Conservation (phyloP, 2,329 filamentous ascomycete species). For the Teratosphaeria gauchensis region DNA sequence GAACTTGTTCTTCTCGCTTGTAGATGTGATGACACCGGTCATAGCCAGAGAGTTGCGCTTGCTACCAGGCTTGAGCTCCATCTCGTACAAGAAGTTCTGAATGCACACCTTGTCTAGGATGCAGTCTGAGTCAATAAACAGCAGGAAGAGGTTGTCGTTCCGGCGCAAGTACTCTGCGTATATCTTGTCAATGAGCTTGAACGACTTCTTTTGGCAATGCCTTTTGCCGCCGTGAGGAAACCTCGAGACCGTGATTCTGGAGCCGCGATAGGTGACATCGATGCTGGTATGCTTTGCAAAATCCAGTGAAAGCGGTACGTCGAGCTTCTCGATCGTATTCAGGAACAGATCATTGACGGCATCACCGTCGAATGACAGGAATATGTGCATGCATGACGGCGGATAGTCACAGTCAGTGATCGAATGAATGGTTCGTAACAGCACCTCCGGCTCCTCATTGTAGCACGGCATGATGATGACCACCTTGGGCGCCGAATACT, state of each 20-base stretch:
- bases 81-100: constrained; percentile 97
- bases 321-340: constrained; percentile 74
- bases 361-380: constrained; percentile 89
- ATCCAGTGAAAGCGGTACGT: constrained; percentile 66
- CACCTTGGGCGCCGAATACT: constrained; percentile 79
- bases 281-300: constrained; percentile 68
- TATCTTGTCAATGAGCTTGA: constrained; percentile 84
- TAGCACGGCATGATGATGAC: constrained; percentile 97
- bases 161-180: constrained; percentile 77
- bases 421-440: constrained; percentile 80
- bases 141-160: constrained; percentile 86
- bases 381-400: constrained; percentile 82
- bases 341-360: constrained; percentile 82
- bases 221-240: constrained; percentile 92
- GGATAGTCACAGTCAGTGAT: constrained; percentile 93
- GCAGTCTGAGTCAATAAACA: constrained; percentile 97
- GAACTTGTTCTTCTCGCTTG: constrained; percentile 75
- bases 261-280: constrained; percentile 73
- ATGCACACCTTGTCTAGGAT: constrained; percentile 84
- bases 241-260: constrained; percentile 79
- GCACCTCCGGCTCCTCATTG: constrained; percentile 75
- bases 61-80: constrained; percentile 92
- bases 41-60: constrained; percentile 90
- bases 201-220: constrained; percentile 87
- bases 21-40: constrained; percentile 95